phyloP scores from a whole-genome alignment of 345 rosid genomes.

The Ricinus communis region DNA sequence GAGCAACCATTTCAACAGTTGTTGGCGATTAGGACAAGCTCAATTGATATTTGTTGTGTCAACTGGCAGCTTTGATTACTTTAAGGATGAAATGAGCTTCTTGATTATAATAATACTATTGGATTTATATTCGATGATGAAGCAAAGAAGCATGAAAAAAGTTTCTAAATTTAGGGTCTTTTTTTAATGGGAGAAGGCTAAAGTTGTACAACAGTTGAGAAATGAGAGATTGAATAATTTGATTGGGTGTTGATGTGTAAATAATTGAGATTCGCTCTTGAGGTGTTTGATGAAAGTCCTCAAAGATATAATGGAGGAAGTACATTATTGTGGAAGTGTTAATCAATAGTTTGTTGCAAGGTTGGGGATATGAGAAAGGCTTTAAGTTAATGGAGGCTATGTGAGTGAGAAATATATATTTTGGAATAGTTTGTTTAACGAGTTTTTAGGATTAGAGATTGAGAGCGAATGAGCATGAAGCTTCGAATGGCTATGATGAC shows the following conservation, averaged over 20 bases:
- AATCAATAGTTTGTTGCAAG: conserved; percentile 61
- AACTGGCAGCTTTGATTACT: no score
- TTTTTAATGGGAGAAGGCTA: no score
- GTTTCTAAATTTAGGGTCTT: no score
- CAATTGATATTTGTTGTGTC: no score
- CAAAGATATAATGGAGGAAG: conserved; percentile 45
- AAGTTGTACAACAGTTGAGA: no score
- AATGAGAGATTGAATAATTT: no score
- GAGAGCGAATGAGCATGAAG: conserved; percentile 46
- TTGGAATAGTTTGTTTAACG: conserved; percentile 79
- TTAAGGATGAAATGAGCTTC: no score
- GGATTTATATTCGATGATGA: no score
- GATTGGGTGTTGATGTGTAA: conserved; percentile 59
- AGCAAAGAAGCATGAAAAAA: no score
- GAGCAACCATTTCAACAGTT: no score
- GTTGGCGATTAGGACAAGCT: no score
- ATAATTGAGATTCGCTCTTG: conserved; percentile 34
- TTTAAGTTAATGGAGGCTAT: conserved; percentile 53
- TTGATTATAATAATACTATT: no score
- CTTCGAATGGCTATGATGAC: conserved; percentile 60
- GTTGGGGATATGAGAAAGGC: conserved; percentile 43
- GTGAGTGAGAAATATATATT: conserved; percentile 48
- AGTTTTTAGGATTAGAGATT: conserved; percentile 49
- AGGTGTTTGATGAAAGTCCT: conserved; percentile 67
- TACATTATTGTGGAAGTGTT: conserved; percentile 75